Evolutionary conservation across 2,329 filamentous ascomycete genomes (phyloP).

Genomic region (Incumbomyces delicatus): DNA sequence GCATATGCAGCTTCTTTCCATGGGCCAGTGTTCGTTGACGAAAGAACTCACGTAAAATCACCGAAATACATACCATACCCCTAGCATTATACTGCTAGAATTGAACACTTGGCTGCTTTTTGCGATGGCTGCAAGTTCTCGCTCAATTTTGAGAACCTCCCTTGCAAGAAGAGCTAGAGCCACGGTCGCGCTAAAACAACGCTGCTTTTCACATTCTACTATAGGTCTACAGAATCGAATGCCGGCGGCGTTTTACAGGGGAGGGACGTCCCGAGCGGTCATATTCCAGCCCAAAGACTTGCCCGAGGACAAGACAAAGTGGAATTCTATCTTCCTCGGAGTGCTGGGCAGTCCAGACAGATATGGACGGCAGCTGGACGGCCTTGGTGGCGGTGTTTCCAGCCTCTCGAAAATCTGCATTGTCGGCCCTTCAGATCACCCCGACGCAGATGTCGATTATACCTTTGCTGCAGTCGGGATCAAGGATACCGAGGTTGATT

Average conservation of each 20-base stretch:
- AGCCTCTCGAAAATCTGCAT: conserved; percentile 62
- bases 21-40: too few species aligned
- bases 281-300: conserved; percentile 48
- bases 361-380: conserved; percentile 56
- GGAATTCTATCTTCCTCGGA: conserved; percentile 33
- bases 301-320: conserved; percentile 29
- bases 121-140: too few species aligned
- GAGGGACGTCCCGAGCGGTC: conserved; percentile 57
- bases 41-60: too few species aligned
- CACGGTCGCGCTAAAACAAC: too few species aligned
- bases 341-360: conserved; percentile 26
- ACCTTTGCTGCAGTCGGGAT: conserved; percentile 62
- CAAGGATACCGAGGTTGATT: conserved; percentile 49
- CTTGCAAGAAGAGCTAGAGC: too few species aligned
- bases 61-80: too few species aligned
- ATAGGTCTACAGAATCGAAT: background rate
- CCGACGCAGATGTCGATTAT: conserved; percentile 53
- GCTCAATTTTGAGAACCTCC: too few species aligned
- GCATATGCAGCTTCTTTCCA: too few species aligned
- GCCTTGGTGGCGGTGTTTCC: conserved; percentile 58
- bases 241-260: conserved; percentile 52
- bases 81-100: too few species aligned
- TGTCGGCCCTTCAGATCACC: conserved; percentile 42
- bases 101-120: too few species aligned
- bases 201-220: too few species aligned